Evolutionary conservation across 352 stramenopile genomes (phyloP).

Genomic region (Pythium angustatum): DNA sequence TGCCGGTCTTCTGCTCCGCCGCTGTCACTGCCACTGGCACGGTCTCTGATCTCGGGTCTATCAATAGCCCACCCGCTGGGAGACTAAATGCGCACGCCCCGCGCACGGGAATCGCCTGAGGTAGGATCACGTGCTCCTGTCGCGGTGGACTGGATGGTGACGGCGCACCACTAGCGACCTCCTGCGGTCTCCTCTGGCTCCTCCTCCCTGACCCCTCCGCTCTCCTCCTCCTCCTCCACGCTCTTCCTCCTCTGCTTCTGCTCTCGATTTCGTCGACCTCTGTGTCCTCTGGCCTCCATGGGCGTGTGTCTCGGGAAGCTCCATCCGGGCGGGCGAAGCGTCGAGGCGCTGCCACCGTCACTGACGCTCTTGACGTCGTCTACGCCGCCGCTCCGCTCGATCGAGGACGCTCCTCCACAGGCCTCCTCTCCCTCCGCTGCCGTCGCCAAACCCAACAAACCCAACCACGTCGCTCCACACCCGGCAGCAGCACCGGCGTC

Average conservation of each 20-base stretch:
- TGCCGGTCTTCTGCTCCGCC: too few species aligned
- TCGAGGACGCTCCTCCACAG: background rate
- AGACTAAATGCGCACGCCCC: too few species aligned
- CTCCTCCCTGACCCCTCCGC: background rate
- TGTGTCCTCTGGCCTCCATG: conserved; percentile 18
- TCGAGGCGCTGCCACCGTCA: conserved; percentile 3
- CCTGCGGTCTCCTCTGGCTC: background rate
- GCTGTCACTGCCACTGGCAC: too few species aligned
- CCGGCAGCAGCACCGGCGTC: background rate
- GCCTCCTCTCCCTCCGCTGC: too few species aligned
- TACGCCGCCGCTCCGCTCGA: background rate
- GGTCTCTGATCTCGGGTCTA: too few species aligned
- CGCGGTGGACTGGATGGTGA: background rate
- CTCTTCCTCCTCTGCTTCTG: background rate
- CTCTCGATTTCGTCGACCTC: too few species aligned
- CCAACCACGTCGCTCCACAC: conserved; percentile 16
- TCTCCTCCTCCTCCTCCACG: background rate
- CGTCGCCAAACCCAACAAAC: conserved; percentile 9
- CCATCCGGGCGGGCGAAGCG: conserved; percentile 4
- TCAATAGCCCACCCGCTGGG: too few species aligned
- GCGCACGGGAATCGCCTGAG: background rate
- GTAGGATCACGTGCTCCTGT: background rate
- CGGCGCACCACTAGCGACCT: background rate
- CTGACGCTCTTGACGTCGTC: too few species aligned
- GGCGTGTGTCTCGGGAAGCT: conserved; percentile 31